These are phyloP conservation scores for Endogone sp. DNA, from an alignment of 192 early-diverging fungal genomes.

Conservation along the genomic window DNA sequence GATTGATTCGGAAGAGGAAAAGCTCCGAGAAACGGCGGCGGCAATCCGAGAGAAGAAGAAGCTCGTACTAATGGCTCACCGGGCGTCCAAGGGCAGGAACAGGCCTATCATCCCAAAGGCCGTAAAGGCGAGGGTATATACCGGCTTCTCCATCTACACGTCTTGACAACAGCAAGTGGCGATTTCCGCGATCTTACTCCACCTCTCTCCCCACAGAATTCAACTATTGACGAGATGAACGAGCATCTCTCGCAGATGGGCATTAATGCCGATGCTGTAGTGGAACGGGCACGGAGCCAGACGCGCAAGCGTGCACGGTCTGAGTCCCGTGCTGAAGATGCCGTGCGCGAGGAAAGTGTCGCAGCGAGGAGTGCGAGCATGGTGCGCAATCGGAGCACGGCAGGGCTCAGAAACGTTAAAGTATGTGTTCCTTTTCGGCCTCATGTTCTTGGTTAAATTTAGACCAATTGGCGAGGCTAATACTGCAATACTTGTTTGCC, in stretches of 20 bases:
- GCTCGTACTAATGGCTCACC: slow-evolving; percentile 70
- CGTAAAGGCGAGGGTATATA: slow-evolving; percentile 40
- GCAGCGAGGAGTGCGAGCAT: slow-evolving; percentile 55
- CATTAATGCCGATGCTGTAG: slow-evolving; percentile 59
- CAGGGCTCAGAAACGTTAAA: slow-evolving; percentile 69
- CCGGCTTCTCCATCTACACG: slow-evolving; percentile 12
- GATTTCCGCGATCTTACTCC: slow-evolving; percentile 9
- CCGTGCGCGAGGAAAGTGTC: slow-evolving; percentile 58
- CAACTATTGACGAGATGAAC: slow-evolving; percentile 61
- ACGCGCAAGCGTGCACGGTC: slow-evolving; percentile 71
- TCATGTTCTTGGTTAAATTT: slow-evolving; percentile 24
- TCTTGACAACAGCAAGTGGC: too few relatives aligned
- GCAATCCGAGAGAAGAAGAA: slow-evolving; percentile 86
- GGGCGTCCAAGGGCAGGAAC: slow-evolving; percentile 77
- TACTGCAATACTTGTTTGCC: slow-evolving; percentile 21
- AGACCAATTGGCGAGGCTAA: background rate
- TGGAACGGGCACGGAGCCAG: slow-evolving; percentile 53
- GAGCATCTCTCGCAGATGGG: slow-evolving; percentile 70
- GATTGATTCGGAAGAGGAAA: slow-evolving; percentile 78
- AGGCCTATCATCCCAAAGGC: slow-evolving; percentile 68
- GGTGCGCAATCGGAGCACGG: slow-evolving; percentile 61
- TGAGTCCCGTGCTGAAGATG: slow-evolving; percentile 62
- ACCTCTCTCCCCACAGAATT: background rate
- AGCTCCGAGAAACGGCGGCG: slow-evolving; percentile 69
- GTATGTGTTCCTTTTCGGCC: slow-evolving; percentile 20